Evolutionary conservation across 768 basidiomycete species (phyloP).

Genomic region (Galerina sulciceps): DNA sequence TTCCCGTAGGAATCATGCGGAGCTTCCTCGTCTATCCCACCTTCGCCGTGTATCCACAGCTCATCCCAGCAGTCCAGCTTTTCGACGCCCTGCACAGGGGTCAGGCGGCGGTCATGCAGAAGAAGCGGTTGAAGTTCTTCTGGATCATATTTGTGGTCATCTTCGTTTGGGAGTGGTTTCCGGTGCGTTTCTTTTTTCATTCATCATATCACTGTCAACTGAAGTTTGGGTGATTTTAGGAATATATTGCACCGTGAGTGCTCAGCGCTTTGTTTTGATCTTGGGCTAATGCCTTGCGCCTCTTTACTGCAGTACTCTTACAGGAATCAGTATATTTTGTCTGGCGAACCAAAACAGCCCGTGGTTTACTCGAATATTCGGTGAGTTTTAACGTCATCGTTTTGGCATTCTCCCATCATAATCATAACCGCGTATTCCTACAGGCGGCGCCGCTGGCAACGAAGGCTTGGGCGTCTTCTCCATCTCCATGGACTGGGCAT

Average conservation of each 20-base stretch:
- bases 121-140: conserved; percentile 41
- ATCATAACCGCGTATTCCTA: conserved; percentile 3
- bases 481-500: conserved; percentile 60
- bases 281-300: not conserved
- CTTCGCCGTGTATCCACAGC: conserved; percentile 42
- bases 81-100: conserved; percentile 48
- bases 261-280: not conserved
- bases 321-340: conserved; percentile 53
- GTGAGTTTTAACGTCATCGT: conserved; percentile 14
- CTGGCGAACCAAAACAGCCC: conserved; percentile 42
- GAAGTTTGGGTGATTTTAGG: conserved; percentile 7
- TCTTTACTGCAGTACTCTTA: conserved; percentile 31
- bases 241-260: conserved; percentile 23
- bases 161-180: conserved; percentile 49
- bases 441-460: conserved; percentile 51
- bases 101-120: conserved; percentile 44
- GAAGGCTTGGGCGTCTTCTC: conserved; percentile 62
- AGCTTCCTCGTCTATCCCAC: conserved; percentile 56
- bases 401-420: not conserved
- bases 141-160: conserved; percentile 48
- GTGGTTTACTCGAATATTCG: conserved; percentile 50
- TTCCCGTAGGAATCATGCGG: conserved; percentile 29
- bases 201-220: not conserved
- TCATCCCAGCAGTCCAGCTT: conserved; percentile 43
- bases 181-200: conserved; percentile 20